Evolutionary conservation across 2,329 filamentous ascomycete genomes (phyloP).

Genomic region (Aspergillus viridinutans): DNA sequence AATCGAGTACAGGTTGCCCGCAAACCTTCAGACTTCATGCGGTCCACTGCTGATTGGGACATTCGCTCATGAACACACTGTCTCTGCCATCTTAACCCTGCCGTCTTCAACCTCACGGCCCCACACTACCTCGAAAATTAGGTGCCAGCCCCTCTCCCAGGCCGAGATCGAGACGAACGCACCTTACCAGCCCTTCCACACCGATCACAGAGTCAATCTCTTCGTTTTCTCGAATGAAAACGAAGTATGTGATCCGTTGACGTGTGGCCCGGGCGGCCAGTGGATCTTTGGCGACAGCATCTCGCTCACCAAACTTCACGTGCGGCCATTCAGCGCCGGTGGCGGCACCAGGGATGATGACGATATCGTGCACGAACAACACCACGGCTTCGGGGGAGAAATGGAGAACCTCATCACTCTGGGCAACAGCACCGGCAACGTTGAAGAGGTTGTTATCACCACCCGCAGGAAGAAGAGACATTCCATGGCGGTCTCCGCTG

Average conservation of each 20-base stretch:
- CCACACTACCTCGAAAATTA: conserved; percentile 34
- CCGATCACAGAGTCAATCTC: conserved; percentile 77
- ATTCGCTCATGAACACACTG: conserved; percentile 44
- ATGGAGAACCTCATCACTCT: conserved; percentile 51
- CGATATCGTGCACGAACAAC: conserved; percentile 28
- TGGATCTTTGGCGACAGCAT: conserved; percentile 55
- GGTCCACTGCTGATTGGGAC: conserved; percentile 55
- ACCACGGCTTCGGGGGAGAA: conserved; percentile 31
- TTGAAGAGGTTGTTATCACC: conserved; percentile 77
- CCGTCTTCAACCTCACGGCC: conserved; percentile 39
- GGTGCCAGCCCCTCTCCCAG: conserved; percentile 60
- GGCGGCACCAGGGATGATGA: conserved; percentile 35
- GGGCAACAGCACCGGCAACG: conserved; percentile 51
- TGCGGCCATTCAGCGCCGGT: conserved; percentile 41
- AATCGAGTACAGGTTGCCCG: conserved; percentile 63
- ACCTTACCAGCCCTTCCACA: conserved; percentile 94
- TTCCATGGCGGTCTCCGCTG: conserved; percentile 27
- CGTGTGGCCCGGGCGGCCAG: conserved; percentile 25
- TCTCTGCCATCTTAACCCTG: conserved; percentile 40
- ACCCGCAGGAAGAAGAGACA: conserved; percentile 64
- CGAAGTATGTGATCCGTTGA: conserved; percentile 42
- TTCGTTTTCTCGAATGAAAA: conserved; percentile 55
- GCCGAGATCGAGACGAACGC: conserved; percentile 95
- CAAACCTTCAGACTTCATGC: conserved; percentile 57
- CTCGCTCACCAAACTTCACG: conserved; percentile 44